These are phyloP conservation scores for Trametes sp. DNA, from an alignment of 1,284 basidiomycete species.

Conservation along the genomic window DNA sequence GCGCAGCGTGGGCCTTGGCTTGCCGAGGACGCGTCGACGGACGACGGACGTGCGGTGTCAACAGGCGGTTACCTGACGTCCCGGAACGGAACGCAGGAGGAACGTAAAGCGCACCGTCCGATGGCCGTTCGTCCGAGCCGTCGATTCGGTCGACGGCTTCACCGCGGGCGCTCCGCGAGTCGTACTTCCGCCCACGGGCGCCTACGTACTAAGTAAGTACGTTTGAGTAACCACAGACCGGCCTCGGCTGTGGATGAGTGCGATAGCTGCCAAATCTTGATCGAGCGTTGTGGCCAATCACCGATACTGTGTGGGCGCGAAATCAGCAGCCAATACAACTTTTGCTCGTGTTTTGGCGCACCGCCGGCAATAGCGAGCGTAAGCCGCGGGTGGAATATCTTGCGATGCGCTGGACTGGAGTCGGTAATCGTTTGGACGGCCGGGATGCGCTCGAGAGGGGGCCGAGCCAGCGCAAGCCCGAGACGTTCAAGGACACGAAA, in stretches of 20 bases:
- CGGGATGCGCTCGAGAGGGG: background rate
- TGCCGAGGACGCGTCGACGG: background rate
- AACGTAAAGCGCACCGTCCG: background rate
- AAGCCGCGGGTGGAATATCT: background rate
- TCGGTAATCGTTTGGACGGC: background rate
- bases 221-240: background rate
- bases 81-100: constrained; percentile 9
- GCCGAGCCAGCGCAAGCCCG: constrained; percentile 2
- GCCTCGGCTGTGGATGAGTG: background rate
- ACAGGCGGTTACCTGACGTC: background rate
- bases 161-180: constrained; percentile 12
- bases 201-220: background rate
- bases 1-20: background rate
- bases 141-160: background rate
- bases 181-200: constrained; percentile 6
- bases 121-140: constrained; percentile 13
- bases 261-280: background rate
- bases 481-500: constrained; percentile 9
- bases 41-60: background rate
- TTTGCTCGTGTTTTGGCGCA: background rate
- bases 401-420: background rate
- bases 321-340: too few relatives aligned
- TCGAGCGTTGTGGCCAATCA: background rate
- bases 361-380: background rate
- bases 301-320: too few relatives aligned